These are phyloP conservation scores for Penicillium olsonii DNA, from an alignment of 2,329 filamentous ascomycete species.

Conservation along the genomic window DNA sequence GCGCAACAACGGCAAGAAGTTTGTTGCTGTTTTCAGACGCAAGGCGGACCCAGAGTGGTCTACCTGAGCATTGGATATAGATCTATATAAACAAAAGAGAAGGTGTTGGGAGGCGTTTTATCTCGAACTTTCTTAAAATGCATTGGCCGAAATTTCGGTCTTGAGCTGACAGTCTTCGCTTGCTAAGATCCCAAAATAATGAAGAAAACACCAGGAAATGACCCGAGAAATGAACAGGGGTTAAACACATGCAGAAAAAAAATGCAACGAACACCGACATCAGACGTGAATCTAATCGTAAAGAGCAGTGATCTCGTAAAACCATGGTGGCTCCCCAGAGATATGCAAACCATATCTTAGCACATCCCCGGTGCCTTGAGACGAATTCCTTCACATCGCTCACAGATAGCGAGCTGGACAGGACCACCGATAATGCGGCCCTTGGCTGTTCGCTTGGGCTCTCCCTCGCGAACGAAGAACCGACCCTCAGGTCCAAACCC, in stretches of 20 bases:
- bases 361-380: slow-evolving; percentile 56
- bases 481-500: slow-evolving; percentile 61
- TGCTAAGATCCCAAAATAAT: slow-evolving; percentile 6
- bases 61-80: slow-evolving; percentile 13
- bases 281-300: slow-evolving; percentile 21
- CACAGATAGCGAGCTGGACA: slow-evolving; percentile 62
- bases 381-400: slow-evolving; percentile 62
- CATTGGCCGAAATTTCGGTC: slow-evolving; percentile 15
- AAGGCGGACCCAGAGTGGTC: slow-evolving; percentile 76
- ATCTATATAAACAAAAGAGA: slow-evolving; percentile 6
- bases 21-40: slow-evolving; percentile 83
- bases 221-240: background rate
- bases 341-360: slow-evolving; percentile 6
- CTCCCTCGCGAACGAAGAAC: slow-evolving; percentile 63
- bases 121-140: slow-evolving; percentile 17
- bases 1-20: slow-evolving; percentile 87
- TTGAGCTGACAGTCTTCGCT: slow-evolving; percentile 15
- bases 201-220: slow-evolving; percentile 1
- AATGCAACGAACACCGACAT: slow-evolving; percentile 15
- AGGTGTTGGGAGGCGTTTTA: slow-evolving; percentile 16
- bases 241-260: slow-evolving; percentile 9
- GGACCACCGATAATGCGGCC: slow-evolving; percentile 50
- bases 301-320: slow-evolving; percentile 6
- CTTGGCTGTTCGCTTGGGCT: slow-evolving; percentile 46
- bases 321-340: background rate